These are phyloP conservation scores for Didymella pomorum DNA, from an alignment of 2,329 filamentous ascomycete species.

Conservation along the genomic window DNA sequence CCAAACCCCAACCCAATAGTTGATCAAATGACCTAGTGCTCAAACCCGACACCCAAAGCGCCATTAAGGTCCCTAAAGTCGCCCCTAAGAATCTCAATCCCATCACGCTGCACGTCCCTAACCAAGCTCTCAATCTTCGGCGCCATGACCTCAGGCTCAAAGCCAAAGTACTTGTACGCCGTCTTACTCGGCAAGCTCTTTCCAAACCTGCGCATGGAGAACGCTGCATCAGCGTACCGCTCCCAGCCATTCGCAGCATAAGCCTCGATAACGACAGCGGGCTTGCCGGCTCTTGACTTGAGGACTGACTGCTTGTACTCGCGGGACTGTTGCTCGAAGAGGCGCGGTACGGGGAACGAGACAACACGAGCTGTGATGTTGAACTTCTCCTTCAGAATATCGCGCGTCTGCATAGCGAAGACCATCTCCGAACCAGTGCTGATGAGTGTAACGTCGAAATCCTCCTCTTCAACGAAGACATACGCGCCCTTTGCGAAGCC, in stretches of 20 bases:
- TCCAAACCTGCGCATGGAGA: neutral
- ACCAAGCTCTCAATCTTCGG: constrained; percentile 48
- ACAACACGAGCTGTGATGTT: neutral
- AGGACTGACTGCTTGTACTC: neutral
- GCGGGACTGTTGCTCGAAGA: neutral
- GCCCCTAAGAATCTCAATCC: constrained; percentile 27
- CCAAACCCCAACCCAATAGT: neutral
- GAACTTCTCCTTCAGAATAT: neutral
- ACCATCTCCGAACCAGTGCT: neutral
- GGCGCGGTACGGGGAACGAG: neutral
- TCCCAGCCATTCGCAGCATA: neutral
- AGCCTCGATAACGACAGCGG: neutral
- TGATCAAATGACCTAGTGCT: constrained; percentile 5
- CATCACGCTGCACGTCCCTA: constrained; percentile 46
- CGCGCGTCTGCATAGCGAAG: neutral
- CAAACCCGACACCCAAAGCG: constrained; percentile 20
- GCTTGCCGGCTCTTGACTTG: neutral
- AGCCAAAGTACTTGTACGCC: constrained; percentile 64
- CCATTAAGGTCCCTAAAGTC: constrained; percentile 26
- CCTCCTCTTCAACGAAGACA: constrained; percentile 52
- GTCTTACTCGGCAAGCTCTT: neutral
- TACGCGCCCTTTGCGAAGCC: constrained; percentile 57
- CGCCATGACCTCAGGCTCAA: constrained; percentile 57
- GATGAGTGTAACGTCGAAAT: neutral
- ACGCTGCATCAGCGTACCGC: neutral